Conservation (phyloP, 2,329 filamentous ascomycete species). For the Corniculantispora saksenae region DNA sequence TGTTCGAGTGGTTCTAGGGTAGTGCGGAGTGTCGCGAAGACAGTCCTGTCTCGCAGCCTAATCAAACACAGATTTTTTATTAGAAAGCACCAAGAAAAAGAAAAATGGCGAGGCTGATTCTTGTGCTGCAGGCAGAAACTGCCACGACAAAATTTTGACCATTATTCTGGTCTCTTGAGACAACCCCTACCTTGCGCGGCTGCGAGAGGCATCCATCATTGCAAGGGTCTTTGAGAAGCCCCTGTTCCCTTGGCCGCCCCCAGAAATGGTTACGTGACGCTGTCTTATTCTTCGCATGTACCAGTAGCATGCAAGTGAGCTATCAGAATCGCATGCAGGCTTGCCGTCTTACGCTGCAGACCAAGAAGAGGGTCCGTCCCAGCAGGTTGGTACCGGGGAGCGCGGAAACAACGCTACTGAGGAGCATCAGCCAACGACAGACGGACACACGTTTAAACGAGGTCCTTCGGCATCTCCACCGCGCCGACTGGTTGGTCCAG, state of each 20-base stretch:
- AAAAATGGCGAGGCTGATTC: neutral
- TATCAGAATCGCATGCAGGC: neutral
- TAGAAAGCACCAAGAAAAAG: neutral
- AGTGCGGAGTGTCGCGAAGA: neutral
- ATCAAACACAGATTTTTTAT: neutral
- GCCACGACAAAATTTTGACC: too few species aligned
- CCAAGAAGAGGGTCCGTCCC: neutral
- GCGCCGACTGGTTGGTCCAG: neutral
- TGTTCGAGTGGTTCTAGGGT: neutral
- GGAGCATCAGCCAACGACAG: neutral
- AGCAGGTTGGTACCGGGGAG: neutral
- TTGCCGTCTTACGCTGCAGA: neutral
- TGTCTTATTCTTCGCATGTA: neutral
- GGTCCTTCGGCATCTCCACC: neutral
- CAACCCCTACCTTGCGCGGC: too few species aligned
- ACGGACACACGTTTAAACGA: neutral
- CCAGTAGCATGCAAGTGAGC: slow-evolving; percentile 2
- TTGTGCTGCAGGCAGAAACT: neutral
- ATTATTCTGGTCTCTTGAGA: too few species aligned
- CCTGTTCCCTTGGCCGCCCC: too few species aligned
- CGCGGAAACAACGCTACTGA: slow-evolving; percentile 9
- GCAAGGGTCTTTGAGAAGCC: neutral
- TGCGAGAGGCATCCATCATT: neutral
- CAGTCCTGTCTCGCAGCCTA: neutral
- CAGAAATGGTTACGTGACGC: neutral